A percentile compares a stretch with the other conserved stretches of the same genome.
phyloP scores from a whole-genome alignment of 225 moss, liverwort and hornwort genomes.

The Pleurozium schreberi region DNA sequence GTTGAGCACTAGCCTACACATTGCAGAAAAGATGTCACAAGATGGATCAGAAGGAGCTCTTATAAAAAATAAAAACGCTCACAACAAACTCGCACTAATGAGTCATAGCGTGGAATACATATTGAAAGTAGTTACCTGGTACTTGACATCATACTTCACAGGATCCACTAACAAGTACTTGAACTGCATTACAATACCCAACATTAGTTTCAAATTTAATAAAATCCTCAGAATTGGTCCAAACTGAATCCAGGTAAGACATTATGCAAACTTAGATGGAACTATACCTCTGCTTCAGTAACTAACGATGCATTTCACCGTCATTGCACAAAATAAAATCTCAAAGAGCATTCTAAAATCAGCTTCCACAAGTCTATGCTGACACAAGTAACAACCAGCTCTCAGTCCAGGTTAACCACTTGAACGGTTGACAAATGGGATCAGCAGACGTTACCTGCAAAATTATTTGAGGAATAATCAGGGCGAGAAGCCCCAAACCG shows the following conservation, averaged over 20 bases:
- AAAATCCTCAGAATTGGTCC: not conserved
- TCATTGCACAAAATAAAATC: not conserved
- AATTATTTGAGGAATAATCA: constrained; percentile 83
- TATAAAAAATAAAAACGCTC: not conserved
- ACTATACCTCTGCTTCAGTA: not conserved
- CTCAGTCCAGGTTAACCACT: not conserved
- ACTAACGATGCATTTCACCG: not conserved
- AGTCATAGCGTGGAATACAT: not conserved
- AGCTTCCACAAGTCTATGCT: not conserved
- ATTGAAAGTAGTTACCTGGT: constrained; percentile 37
- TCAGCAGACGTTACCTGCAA: constrained; percentile 53
- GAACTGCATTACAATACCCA: constrained; percentile 44
- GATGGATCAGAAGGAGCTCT: not conserved
- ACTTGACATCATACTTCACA: constrained; percentile 88
- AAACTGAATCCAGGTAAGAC: not conserved
- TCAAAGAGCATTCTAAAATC: not conserved
- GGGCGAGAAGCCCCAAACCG: constrained; percentile 63
- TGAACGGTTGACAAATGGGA: not conserved
- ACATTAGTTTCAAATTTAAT: not conserved
- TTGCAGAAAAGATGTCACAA: not conserved
- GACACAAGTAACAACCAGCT: not conserved
- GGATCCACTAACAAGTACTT: constrained; percentile 83
- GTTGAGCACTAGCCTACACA: constrained; percentile 78
- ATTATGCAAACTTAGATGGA: not conserved
- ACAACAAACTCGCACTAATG: not conserved